Conservation (phyloP, 2,329 filamentous ascomycete species). For the Colletotrichum eremochloae region DNA sequence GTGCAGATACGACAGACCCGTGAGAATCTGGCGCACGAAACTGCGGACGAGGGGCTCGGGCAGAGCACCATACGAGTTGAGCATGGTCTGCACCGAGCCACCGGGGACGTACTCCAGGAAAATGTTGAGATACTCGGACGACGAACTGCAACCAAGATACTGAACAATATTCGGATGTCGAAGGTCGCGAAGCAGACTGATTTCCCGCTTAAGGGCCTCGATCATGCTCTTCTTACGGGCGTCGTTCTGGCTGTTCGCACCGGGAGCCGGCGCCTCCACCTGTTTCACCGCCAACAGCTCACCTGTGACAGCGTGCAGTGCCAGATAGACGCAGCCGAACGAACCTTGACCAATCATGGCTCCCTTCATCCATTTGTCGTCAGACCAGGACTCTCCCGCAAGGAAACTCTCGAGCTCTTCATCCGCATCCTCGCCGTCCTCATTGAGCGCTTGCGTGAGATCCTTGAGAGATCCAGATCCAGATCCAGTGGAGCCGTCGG, state of each 20-base stretch:
- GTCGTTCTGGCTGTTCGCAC: conserved; percentile 84
- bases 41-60: conserved; percentile 94
- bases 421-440: conserved; percentile 93
- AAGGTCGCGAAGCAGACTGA: conserved; percentile 91
- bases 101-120: conserved; percentile 99
- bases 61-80: conserved; percentile 96
- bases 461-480: conserved; percentile 83
- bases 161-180: conserved; percentile 98
- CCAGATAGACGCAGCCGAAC: conserved; percentile 95
- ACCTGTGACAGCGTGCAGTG: conserved; percentile 93
- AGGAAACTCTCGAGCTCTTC: conserved; percentile 92
- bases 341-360: conserved; percentile 96
- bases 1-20: conserved; percentile 93
- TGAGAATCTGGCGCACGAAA: conserved; percentile 95
- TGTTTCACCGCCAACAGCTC: conserved; percentile 99
- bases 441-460: conserved; percentile 84
- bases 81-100: conserved; percentile 97
- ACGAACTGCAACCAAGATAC: conserved; percentile 94
- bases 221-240: conserved; percentile 98
- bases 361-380: conserved; percentile 99
- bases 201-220: conserved; percentile 95
- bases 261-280: conserved; percentile 87
- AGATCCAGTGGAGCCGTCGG: conserved; percentile 77
- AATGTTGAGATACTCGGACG: conserved; percentile 95
- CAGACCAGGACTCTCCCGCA: conserved; percentile 92